Conservation (phyloP, 192 early-diverging fungal genomes). For the Nowakowskiella sp. region DNA sequence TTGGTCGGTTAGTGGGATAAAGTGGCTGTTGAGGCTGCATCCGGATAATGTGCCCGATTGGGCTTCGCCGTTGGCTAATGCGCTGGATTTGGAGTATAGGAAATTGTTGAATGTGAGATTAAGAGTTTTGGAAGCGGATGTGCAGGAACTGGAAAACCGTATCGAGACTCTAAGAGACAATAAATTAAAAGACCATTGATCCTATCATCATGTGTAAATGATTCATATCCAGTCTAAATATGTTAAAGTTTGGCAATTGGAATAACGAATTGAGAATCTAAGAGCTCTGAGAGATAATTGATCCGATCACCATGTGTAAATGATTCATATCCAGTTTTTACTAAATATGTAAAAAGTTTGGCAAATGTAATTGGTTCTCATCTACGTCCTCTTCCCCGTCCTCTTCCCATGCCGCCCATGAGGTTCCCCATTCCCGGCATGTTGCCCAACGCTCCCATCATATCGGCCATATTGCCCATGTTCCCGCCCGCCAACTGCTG, state of each 20-base stretch:
- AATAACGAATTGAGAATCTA: slow-evolving; percentile 14
- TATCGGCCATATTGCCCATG: slow-evolving; percentile 13
- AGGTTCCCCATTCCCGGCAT: not conserved
- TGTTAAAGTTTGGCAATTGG: slow-evolving; percentile 24
- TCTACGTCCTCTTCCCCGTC: slow-evolving; percentile 1
- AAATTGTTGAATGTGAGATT: slow-evolving; percentile 30
- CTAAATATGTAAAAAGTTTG: not conserved
- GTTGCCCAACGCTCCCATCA: slow-evolving; percentile 11
- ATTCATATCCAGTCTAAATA: not conserved
- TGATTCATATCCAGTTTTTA: not conserved
- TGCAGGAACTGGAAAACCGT: slow-evolving; percentile 21
- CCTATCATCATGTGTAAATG: not conserved
- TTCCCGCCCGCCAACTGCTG: slow-evolving; percentile 54
- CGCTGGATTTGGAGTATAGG: slow-evolving; percentile 40
- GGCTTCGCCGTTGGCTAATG: slow-evolving; percentile 35
- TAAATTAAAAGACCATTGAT: not conserved
- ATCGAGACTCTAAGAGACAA: slow-evolving; percentile 9
- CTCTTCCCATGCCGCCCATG: slow-evolving; percentile 4
- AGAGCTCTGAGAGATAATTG: not conserved
- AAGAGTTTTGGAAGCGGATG: slow-evolving; percentile 29
- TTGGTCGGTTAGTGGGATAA: not conserved
- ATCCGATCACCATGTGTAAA: not conserved
- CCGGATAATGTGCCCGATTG: slow-evolving; percentile 16
- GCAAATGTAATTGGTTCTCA: not conserved
- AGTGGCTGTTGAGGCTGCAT: slow-evolving; percentile 2